Evolutionary conservation across 2,329 filamentous ascomycete species (phyloP).

Genomic region (Akanthomyces muscarius): DNA sequence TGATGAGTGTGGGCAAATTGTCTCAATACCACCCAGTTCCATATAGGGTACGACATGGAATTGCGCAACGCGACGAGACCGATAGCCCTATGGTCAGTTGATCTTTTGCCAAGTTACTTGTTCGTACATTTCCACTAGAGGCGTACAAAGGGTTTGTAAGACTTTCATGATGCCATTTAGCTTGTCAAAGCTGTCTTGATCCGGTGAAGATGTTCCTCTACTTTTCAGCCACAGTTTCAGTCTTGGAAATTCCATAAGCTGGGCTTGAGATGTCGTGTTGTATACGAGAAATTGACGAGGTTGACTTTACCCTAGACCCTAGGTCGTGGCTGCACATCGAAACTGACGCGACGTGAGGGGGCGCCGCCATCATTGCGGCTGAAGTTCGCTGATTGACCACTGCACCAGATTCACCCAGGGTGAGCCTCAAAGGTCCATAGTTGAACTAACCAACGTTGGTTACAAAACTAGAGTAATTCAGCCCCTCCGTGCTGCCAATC

Average conservation of each 20-base stretch:
- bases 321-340: background rate
- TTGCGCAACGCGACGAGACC: background rate
- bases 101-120: background rate
- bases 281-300: background rate
- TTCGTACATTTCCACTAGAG: background rate
- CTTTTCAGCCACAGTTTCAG: background rate
- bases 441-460: background rate
- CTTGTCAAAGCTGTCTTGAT: background rate
- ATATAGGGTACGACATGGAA: constrained; percentile 1
- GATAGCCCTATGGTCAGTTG: background rate
- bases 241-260: background rate
- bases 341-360: background rate
- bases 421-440: background rate
- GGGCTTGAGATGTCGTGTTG: background rate
- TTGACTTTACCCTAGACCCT: background rate
- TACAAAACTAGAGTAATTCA: background rate
- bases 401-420: background rate
- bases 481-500: background rate
- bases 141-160: background rate
- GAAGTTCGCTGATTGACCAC: background rate
- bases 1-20: background rate
- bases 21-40: background rate
- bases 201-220: no score
- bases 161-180: background rate
- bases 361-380: background rate